Base-by-base conservation (phyloP, 495 filamentous ascomycete genomes). In the Annulohypoxylon maeteangense region DNA sequence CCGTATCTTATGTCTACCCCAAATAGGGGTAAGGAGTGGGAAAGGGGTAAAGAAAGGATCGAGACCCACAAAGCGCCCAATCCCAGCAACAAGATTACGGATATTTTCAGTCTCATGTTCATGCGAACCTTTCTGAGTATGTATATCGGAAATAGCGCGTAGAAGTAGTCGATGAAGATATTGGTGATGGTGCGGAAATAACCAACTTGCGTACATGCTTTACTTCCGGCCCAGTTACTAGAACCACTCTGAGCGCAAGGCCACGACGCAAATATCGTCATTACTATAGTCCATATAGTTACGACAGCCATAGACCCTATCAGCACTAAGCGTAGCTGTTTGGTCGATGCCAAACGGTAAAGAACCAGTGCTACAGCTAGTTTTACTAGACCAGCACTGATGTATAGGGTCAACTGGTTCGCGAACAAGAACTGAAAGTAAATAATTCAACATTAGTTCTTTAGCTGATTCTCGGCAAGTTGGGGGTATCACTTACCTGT, bases 121-220 rank as follows among this genome's bases (percentile, higher is more conserved):
- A 77, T 71, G 20, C 68, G 63, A 1, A 71, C 60, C 0, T 65
- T 63, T 34, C 67, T 53, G 25, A 77, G 75, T 8, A 77, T 77
- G 3, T 27, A 68, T 8, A 77, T 47, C 18, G 75, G 75, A 0
- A 77, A 32, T 1, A 77, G 34, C 4, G 75, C 75, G 16, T 77
- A 77, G 48, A 77, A 77, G 57, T 75, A 77, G 54, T 77, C 72
- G 63, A 77, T 77, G 58, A 77, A 71, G 55, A 77, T 75, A 10
- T 77, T 77, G 31, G 68, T 75, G 31, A 70, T 64, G 8, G 75
- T 77, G 11, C 75, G 75, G 60, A 77, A 73, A 51, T 77, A 77
- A 7, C 64, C 70, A 18, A 77, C 65, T 50, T 73, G 32, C 11
- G 63, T 71, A 34, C 75, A 77, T n/a, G 47, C 48, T 20, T 58